phyloP scores from a whole-genome alignment of 1,284 basidiomycete genomes.

The Marasmius sp. region DNA sequence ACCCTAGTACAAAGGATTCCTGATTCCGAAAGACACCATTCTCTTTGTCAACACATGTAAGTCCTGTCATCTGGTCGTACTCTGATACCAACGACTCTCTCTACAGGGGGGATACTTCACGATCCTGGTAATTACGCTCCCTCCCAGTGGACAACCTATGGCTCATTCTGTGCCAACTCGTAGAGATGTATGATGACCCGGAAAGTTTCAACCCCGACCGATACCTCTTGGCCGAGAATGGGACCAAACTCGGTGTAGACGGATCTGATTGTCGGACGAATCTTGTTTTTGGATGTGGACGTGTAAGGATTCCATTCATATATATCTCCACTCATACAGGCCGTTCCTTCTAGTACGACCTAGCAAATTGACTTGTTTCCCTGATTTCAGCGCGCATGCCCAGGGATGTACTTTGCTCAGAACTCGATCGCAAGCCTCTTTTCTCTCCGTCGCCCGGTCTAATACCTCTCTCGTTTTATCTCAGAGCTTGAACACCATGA shows the following conservation, averaged over 20 bases:
- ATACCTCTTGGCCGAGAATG: background rate
- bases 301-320: conserved; percentile 6
- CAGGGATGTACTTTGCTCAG: conserved; percentile 27
- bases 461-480: background rate
- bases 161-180: background rate
- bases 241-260: conserved; percentile 5
- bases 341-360: too few species aligned
- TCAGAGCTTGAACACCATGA: conserved; percentile 18
- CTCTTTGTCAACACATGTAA: conserved; percentile 19
- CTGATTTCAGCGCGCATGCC: conserved; percentile 25
- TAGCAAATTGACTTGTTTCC: too few species aligned
- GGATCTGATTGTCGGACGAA: conserved; percentile 1
- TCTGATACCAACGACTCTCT: too few species aligned
- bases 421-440: conserved; percentile 28
- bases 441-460: background rate
- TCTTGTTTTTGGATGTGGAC: conserved; percentile 13
- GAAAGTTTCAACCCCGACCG: conserved; percentile 12
- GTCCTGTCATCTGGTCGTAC: too few species aligned
- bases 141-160: background rate
- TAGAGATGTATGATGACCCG: conserved; percentile 19
- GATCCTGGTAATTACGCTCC: conserved; percentile 12
- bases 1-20: conserved; percentile 15
- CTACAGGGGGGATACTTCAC: conserved; percentile 17
- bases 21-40: conserved; percentile 15
- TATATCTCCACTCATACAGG: background rate